These are phyloP conservation scores for Aegilops umbellulata DNA, from an alignment of 176 grass and related monocot species.

Conservation along the genomic window DNA sequence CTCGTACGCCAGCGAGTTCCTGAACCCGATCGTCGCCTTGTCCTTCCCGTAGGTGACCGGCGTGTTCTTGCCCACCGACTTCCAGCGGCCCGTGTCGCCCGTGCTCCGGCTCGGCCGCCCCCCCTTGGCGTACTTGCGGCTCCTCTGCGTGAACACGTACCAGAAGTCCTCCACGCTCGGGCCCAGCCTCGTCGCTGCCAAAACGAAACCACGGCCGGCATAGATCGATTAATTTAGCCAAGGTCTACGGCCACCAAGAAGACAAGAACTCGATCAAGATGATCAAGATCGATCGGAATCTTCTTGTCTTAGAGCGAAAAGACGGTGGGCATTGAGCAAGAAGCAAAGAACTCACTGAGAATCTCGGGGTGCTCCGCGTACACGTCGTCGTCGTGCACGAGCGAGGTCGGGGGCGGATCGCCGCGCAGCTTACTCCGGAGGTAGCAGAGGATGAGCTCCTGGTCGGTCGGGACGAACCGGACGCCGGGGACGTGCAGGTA, in stretches of 20 bases:
- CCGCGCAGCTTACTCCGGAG: background rate
- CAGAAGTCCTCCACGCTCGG: background rate
- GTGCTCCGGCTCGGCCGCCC: background rate
- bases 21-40: background rate
- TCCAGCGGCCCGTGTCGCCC: background rate
- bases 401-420: background rate
- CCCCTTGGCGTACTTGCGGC: constrained; percentile 1
- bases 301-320: too few relatives aligned
- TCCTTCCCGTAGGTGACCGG: background rate
- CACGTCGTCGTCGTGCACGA: background rate
- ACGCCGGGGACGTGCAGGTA: background rate
- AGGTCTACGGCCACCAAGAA: too few relatives aligned
- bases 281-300: too few relatives aligned
- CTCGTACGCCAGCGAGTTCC: background rate
- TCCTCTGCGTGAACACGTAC: background rate
- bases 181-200: background rate
- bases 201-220: background rate
- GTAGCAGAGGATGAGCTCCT: background rate
- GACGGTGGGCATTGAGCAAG: background rate
- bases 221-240: too few relatives aligned
- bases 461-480: background rate
- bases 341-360: background rate
- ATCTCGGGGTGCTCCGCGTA: background rate
- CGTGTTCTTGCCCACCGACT: background rate
- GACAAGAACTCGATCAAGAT: too few relatives aligned